A percentile compares a stretch with the other conserved stretches of the same genome.
phyloP scores from a whole-genome alignment of 1,284 basidiomycete genomes.

The Tilletia caries region DNA sequence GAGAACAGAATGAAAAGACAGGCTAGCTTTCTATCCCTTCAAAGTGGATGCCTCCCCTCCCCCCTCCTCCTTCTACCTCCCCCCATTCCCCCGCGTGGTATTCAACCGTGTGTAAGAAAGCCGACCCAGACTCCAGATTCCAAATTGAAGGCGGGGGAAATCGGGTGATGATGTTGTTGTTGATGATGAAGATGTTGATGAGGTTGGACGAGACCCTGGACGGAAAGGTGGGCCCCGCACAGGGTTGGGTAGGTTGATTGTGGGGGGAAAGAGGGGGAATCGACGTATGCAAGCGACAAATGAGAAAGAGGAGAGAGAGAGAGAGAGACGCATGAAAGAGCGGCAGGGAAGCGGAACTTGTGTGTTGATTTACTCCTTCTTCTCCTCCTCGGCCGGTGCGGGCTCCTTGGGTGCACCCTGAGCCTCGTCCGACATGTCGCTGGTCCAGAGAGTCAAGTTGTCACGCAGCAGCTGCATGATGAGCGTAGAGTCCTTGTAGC shows the following conservation, averaged over 20 bases:
- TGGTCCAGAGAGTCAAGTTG: slow-evolving; percentile 94
- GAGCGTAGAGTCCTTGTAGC: slow-evolving; percentile 85
- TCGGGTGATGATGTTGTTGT: no score
- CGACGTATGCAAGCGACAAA: slow-evolving; percentile 2
- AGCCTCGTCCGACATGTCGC: slow-evolving; percentile 69
- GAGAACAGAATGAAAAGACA: no score
- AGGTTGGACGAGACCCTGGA: no score
- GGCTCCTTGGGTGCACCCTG: slow-evolving; percentile 39
- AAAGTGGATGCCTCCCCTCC: no score
- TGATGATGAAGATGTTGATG: no score
- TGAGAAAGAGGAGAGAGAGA: slow-evolving; percentile 14
- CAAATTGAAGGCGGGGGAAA: no score
- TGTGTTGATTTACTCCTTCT: slow-evolving; percentile 35
- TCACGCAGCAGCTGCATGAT: slow-evolving; percentile 99
- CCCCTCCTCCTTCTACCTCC: no score
- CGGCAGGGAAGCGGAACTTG: background rate
- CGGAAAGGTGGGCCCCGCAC: no score
- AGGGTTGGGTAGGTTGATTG: background rate
- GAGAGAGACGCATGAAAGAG: slow-evolving; percentile 6
- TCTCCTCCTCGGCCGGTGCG: slow-evolving; percentile 46
- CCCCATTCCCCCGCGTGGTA: no score
- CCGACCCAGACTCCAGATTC: no score
- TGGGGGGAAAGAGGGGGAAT: background rate
- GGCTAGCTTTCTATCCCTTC: no score
- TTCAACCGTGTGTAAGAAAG: no score